Evolutionary conservation across 139 green algal genomes (phyloP).

Genomic region (Coelastrella sp.): DNA sequence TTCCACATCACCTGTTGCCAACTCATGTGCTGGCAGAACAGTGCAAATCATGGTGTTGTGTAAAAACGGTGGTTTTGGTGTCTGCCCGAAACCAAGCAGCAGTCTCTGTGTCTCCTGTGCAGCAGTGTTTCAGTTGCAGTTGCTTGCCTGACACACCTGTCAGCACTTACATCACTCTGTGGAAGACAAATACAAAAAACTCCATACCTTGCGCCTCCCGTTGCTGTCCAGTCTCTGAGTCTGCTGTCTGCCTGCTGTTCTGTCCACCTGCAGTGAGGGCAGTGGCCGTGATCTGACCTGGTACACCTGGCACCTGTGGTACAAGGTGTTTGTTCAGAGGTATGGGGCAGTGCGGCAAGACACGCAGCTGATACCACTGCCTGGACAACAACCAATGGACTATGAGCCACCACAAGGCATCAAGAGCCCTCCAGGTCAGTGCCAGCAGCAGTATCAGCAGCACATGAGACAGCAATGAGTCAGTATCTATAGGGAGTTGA

Average conservation of each 20-base stretch:
- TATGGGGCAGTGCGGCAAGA: not conserved
- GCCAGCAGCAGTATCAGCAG: not conserved
- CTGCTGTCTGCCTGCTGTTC: not conserved
- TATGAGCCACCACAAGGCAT: slow-evolving; percentile 12
- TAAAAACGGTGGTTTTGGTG: no score
- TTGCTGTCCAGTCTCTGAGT: not conserved
- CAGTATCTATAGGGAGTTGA: no score
- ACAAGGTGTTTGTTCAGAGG: not conserved
- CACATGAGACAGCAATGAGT: not conserved
- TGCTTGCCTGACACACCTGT: not conserved
- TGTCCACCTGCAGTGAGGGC: slow-evolving; percentile 12
- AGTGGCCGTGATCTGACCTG: slow-evolving; percentile 35
- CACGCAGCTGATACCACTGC: slow-evolving; percentile 24
- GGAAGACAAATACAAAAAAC: no score
- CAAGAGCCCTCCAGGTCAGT: not conserved
- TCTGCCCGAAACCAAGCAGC: not conserved
- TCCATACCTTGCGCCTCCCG: no score
- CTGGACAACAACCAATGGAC: slow-evolving; percentile 17
- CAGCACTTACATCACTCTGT: not conserved
- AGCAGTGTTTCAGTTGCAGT: not conserved
- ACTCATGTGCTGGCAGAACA: not conserved
- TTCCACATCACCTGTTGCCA: not conserved
- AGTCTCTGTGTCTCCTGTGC: not conserved
- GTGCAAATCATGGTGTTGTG: no score
- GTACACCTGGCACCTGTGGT: slow-evolving; percentile 40